These are phyloP conservation scores for Penicillium sp. DNA, from an alignment of 2,329 filamentous ascomycete genomes.

Conservation along the genomic window DNA sequence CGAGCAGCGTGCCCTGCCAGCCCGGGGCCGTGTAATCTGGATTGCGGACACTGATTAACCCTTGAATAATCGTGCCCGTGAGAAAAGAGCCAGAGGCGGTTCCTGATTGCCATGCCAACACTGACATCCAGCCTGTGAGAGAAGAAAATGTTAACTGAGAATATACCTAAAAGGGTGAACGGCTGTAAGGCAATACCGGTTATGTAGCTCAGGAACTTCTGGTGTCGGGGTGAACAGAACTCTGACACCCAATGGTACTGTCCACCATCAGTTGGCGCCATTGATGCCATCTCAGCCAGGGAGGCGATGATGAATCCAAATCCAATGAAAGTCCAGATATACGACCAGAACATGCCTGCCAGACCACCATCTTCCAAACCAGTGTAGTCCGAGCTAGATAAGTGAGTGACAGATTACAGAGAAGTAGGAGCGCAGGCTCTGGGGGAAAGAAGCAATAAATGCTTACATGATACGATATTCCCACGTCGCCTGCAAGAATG, in stretches of 20 bases:
- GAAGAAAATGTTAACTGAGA: too few species aligned
- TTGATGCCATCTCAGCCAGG: constrained; percentile 62
- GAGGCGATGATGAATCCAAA: constrained; percentile 60
- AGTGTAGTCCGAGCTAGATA: constrained; percentile 22
- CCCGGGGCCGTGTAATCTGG: constrained; percentile 24
- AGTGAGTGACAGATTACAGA: background rate
- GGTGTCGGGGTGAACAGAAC: constrained; percentile 33
- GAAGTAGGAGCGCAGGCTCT: too few species aligned
- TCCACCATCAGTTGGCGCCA: constrained; percentile 40
- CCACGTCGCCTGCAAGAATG: constrained; percentile 38
- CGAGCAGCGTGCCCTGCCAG: constrained; percentile 48
- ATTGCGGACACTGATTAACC: constrained; percentile 31
- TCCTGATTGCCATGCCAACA: constrained; percentile 31
- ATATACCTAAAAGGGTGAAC: too few species aligned
- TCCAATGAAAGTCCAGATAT: constrained; percentile 58
- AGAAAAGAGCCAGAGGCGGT: constrained; percentile 46
- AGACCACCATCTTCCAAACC: constrained; percentile 28
- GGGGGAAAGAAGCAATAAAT: too few species aligned
- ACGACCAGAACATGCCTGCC: constrained; percentile 32
- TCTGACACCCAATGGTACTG: constrained; percentile 22
- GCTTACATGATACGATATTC: constrained; percentile 35
- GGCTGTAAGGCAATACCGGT: too few species aligned
- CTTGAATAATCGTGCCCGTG: constrained; percentile 36
- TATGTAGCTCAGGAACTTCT: constrained; percentile 36
- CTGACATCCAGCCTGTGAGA: constrained; percentile 30